Evolutionary conservation across 176 grass and related monocot genomes (phyloP).

Genomic region (Bonia amplexicaulis): DNA sequence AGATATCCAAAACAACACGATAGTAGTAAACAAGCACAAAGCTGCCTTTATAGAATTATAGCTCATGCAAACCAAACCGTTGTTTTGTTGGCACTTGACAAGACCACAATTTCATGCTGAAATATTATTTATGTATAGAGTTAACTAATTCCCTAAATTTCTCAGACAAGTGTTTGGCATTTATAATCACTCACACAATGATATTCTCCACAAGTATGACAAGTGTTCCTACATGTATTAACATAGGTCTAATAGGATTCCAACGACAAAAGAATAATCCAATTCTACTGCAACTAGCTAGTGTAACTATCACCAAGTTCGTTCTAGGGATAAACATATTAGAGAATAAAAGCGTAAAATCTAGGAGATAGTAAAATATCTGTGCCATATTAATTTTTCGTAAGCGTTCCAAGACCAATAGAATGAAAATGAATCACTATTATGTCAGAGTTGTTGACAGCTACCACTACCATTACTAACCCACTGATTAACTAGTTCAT

Average conservation of each 20-base stretch:
- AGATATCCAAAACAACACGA: not conserved
- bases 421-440: not conserved
- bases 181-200: not conserved
- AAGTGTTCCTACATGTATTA: not conserved
- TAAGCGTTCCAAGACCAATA: not conserved
- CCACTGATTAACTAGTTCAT: no score
- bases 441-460: not conserved
- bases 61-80: not conserved
- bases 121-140: not conserved
- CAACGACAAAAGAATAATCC: not conserved
- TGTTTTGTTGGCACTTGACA: not conserved
- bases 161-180: not conserved
- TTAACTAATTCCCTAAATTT: not conserved
- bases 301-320: not conserved
- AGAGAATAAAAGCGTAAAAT: not conserved
- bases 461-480: not conserved
- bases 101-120: not conserved
- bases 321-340: not conserved
- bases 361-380: not conserved
- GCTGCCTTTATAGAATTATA: not conserved
- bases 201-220: not conserved
- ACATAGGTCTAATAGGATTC: conserved; percentile 11
- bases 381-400: no score
- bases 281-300: not conserved
- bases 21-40: not conserved